Base-by-base conservation (phyloP, 805 yeast species). In the Saturnispora gosingensis region DNA sequence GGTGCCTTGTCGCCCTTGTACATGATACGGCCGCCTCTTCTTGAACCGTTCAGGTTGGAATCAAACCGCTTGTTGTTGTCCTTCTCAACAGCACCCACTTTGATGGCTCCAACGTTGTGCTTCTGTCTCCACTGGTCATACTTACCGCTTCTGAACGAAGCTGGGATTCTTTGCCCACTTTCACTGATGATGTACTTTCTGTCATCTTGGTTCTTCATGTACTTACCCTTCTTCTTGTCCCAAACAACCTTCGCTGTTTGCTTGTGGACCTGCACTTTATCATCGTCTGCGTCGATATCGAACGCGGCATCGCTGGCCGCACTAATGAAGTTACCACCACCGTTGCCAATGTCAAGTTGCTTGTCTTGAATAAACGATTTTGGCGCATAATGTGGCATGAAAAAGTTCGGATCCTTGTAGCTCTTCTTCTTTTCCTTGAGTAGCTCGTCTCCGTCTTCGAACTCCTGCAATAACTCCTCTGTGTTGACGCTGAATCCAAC, bases 181-280 rank as follows among this genome's bases (percentile, higher is more conserved):
- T 93, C 99, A 55, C 98, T 95, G 57, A 88, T 83, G 61, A 93
- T 93, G 68, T 76, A 91, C 70, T 88, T 90, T 69, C 83, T 79
- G 62, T 88, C 95, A 56, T 93, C 87, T 61, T 78, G 82, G 18
- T 87, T 75, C 65, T 87, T 87, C 63, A 90, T 78, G 67, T 87
- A 91, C 58, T 88, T 88, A 62, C 95, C 93, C 67, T 86, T 84
- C 77, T 88, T 88, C 68, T 79, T 86, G 70, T 91, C 97, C 99
- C 99, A 91, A 64, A 80, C 77, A 76, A 85, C 83, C 22, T 82
- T 81, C 46, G 77, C 80, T 18, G 42, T 38, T 38, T 38, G 42
- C 54, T 76, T 81, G 66, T 84, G 83, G 46, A 70, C 78, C 62
- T 78, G 82, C 43, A 81, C 76, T 59, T 83, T 85, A 55, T 77